Evolutionary conservation across 345 rosid genomes (phyloP).

Genomic region (Hevea brasiliensis): DNA sequence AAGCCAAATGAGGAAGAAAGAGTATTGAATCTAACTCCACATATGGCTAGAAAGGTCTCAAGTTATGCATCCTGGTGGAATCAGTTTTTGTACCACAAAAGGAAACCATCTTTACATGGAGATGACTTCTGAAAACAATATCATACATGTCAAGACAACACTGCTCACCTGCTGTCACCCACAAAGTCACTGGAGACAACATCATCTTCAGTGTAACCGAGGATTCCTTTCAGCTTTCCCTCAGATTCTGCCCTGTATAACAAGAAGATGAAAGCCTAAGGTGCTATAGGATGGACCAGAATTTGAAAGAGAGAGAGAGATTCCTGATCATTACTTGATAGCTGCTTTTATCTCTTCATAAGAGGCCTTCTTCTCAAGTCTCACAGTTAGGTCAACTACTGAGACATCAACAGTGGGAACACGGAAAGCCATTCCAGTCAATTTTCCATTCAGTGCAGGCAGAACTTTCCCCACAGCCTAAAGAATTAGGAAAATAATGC

Average conservation of each 20-base stretch:
- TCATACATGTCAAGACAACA: neutral
- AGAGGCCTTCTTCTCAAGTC: slow-evolving; percentile 56
- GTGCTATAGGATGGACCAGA: no score
- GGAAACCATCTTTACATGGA: no score
- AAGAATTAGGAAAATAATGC: neutral
- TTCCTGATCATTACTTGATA: slow-evolving; percentile 43
- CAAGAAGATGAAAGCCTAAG: no score
- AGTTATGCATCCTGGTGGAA: no score
- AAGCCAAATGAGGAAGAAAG: neutral
- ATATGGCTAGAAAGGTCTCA: neutral
- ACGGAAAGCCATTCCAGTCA: slow-evolving; percentile 75
- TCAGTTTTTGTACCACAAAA: no score
- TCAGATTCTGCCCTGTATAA: slow-evolving; percentile 54
- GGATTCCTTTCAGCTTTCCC: slow-evolving; percentile 58
- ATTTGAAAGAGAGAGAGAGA: no score
- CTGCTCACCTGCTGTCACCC: slow-evolving; percentile 56
- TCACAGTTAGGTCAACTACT: slow-evolving; percentile 70
- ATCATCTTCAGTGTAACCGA: slow-evolving; percentile 64
- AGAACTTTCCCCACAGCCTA: slow-evolving; percentile 73
- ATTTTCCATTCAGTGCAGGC: slow-evolving; percentile 58
- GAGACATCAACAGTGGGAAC: slow-evolving; percentile 76
- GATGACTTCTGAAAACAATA: no score
- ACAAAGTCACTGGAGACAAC: slow-evolving; percentile 59
- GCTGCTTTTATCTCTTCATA: slow-evolving; percentile 62
- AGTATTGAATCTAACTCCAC: neutral